Conservation (phyloP, 805 yeast genomes). For the Saccharomycopsis guyanensis region DNA sequence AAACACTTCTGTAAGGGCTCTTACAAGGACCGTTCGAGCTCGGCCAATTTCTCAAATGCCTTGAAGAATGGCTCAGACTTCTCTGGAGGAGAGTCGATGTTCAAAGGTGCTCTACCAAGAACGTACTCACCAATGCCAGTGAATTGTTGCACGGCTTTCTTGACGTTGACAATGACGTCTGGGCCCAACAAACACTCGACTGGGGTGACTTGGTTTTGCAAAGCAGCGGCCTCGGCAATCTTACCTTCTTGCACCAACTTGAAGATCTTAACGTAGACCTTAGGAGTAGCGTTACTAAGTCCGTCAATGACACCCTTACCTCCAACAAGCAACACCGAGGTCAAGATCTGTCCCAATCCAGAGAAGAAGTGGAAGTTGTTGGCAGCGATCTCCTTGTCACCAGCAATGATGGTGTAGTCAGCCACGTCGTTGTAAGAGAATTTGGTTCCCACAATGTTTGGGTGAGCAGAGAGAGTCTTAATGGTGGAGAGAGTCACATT, state of each 20-base stretch:
- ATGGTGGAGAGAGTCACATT: slow-evolving; percentile 31
- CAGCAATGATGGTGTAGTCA: slow-evolving; percentile 38
- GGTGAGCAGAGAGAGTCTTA: slow-evolving; percentile 30
- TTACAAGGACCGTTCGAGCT: slow-evolving; percentile 9
- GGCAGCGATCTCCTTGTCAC: slow-evolving; percentile 32
- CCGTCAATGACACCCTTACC: slow-evolving; percentile 47
- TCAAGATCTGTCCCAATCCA: slow-evolving; percentile 44
- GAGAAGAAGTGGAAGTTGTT: slow-evolving; percentile 39
- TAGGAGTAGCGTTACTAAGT: slow-evolving; percentile 45
- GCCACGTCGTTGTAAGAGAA: slow-evolving; percentile 45
- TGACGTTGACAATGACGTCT: slow-evolving; percentile 41
- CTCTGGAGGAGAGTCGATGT: slow-evolving; percentile 29
- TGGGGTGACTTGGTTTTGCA: slow-evolving; percentile 37
- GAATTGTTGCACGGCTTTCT: slow-evolving; percentile 32
- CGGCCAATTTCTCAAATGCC: slow-evolving; percentile 3
- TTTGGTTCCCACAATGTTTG: slow-evolving; percentile 44
- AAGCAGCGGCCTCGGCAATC: slow-evolving; percentile 32
- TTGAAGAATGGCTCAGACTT: slow-evolving; percentile 26
- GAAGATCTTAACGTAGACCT: slow-evolving; percentile 36
- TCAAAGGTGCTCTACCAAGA: slow-evolving; percentile 41
- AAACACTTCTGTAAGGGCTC: too few relatives aligned
- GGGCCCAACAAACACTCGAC: slow-evolving; percentile 39
- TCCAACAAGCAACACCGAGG: slow-evolving; percentile 42
- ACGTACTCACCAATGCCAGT: slow-evolving; percentile 38
- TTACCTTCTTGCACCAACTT: slow-evolving; percentile 34